Conservation (phyloP, 2,329 filamentous ascomycete species). For the Teratosphaeria gauchensis region DNA sequence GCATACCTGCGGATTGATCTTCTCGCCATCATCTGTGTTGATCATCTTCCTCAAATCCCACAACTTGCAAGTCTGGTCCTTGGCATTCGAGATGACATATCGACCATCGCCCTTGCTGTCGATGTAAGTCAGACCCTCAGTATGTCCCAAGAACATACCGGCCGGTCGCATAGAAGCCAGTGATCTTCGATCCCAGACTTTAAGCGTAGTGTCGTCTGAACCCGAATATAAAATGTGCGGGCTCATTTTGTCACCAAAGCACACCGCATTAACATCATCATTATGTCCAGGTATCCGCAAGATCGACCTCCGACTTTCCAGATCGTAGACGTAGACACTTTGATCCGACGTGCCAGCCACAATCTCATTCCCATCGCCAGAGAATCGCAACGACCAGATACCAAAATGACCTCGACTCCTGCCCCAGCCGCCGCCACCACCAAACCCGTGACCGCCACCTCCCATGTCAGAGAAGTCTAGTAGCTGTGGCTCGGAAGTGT, state of each 20-base stretch:
- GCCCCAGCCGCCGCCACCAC: conserved; percentile 18
- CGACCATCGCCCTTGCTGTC: conserved; percentile 78
- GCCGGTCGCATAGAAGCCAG: conserved; percentile 54
- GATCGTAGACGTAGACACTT: conserved; percentile 82
- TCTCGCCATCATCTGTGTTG: conserved; percentile 54
- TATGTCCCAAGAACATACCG: conserved; percentile 56
- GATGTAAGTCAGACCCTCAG: conserved; percentile 56
- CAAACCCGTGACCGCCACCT: conserved; percentile 25
- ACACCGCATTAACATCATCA: conserved; percentile 92
- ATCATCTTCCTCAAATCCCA: conserved; percentile 93
- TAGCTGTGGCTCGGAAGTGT: conserved; percentile 67
- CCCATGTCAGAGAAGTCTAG: conserved; percentile 59
- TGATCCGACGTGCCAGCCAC: conserved; percentile 76
- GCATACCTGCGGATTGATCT: conserved; percentile 39
- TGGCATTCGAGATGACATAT: conserved; percentile 88
- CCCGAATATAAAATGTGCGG: conserved; percentile 94
- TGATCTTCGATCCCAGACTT: conserved; percentile 85
- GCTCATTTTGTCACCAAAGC: conserved; percentile 78
- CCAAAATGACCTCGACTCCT: conserved; percentile 22
- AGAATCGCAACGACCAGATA: conserved; percentile 85
- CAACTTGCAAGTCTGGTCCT: conserved; percentile 94
- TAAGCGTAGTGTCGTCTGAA: conserved; percentile 86
- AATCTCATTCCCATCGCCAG: conserved; percentile 80
- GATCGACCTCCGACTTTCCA: conserved; percentile 67
- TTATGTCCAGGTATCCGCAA: conserved; percentile 69